phyloP scores from a whole-genome alignment of 306 rosid species.

The Castanopsis chinensis region DNA sequence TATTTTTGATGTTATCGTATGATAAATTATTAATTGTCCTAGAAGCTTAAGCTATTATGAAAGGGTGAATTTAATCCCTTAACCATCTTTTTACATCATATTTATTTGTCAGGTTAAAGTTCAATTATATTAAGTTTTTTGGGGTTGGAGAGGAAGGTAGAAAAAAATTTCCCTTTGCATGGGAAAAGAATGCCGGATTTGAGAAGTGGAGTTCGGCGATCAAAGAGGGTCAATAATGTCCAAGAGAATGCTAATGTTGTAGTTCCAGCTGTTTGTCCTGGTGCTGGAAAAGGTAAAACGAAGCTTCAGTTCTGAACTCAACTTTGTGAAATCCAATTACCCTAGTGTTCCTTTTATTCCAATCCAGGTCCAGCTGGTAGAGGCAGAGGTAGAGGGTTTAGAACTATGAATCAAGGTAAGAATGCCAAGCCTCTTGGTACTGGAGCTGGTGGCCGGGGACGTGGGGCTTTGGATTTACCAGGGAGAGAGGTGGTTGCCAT shows the following conservation, averaged over 20 bases:
- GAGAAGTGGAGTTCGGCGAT: conserved; percentile 48
- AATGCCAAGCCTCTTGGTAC: conserved; percentile 53
- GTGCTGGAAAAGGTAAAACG: conserved; percentile 32
- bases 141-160: conserved; percentile 18
- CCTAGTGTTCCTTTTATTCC: not conserved
- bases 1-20: not conserved
- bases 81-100: not conserved
- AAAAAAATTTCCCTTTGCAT: conserved; percentile 20
- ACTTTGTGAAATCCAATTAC: conserved; percentile 2
- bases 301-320: not conserved
- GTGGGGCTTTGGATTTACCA: conserved; percentile 20
- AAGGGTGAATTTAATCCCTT: no score
- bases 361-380: conserved; percentile 77
- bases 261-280: conserved; percentile 38
- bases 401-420: conserved; percentile 41
- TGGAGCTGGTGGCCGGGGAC: conserved; percentile 46
- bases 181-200: conserved; percentile 43
- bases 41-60: no score
- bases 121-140: conserved; percentile 6
- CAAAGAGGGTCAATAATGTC: conserved; percentile 44
- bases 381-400: conserved; percentile 70
- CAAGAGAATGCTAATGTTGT: conserved; percentile 33
- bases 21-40: no score
- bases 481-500: conserved; percentile 27
- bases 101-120: not conserved